Evolutionary conservation across 805 yeast species (phyloP), one percentile per base, ranked within the genome.

Genomic region (Candida lessepsii): DNA sequence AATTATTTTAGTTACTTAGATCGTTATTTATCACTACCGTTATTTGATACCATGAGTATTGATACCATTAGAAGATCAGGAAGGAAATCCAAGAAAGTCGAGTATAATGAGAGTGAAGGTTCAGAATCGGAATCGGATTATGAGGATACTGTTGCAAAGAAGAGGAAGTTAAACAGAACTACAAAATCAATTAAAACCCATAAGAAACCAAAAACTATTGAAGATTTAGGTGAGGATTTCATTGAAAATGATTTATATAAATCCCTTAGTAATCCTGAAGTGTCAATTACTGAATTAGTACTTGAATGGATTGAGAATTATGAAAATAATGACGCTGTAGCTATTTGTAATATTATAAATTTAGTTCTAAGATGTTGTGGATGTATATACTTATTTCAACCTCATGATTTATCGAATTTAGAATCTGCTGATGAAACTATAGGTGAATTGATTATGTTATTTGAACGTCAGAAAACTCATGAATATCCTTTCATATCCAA

Each of bases 401-500:
- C 78, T 19, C 95, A 90, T 57, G 96, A 89, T 56, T 80, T 87
- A 36, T 69, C 67, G 17, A 81, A 80, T 51, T 67, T 75, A 39
- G 89, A 84, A 29, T 76, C 86, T 6, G 85, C 93, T 0, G 66
- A 75, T 11, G 84, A 81, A 25, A 86, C 96, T 0, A 75, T 86
- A 8, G 79, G 74, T 3, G 96, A 87, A 57, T 61, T 89, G 19
- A 84, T 85, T 46, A 66, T 77, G 14, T 61, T 76, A 32, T 85
- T 86, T 49, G 67, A 73, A 39, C 65, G 67, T 10, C 90, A 85
- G 57, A 69, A 70, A 38, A 54, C 68, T 27, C 90, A 83, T 51
- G 93, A 86, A 49, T 86, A 77, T 48, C 88, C 90, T 7, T 69
- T 87, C 41, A 46, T 67, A 11, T 70, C 83, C 13, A 80, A 73